phyloP scores from a whole-genome alignment of 2,329 filamentous ascomycete genomes.

The Diaporthe vexans region DNA sequence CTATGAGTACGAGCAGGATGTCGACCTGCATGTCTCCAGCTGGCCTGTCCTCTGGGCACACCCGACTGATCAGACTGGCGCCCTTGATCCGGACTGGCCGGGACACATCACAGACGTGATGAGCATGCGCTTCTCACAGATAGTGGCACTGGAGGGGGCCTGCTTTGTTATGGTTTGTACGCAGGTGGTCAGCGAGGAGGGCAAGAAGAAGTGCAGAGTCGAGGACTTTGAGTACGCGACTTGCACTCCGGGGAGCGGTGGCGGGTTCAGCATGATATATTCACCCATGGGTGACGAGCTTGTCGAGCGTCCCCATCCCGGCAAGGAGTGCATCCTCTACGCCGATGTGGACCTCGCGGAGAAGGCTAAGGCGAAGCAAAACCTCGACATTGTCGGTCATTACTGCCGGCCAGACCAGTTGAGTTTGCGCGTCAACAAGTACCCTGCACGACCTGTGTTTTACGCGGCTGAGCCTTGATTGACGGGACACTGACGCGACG shows the following conservation, averaged over 20 bases:
- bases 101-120: constrained; percentile 44
- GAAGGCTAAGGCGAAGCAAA: constrained; percentile 55
- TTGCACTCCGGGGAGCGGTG: constrained; percentile 57
- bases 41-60: constrained; percentile 46
- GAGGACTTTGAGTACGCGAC: constrained; percentile 5
- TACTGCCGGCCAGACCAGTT: constrained; percentile 58
- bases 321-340: constrained; percentile 63
- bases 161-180: constrained; percentile 46
- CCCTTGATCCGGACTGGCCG: constrained; percentile 39
- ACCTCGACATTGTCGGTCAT: constrained; percentile 56
- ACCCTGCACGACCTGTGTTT: constrained; percentile 43
- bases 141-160: constrained; percentile 46
- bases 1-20: constrained; percentile 46
- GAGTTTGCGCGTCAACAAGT: constrained; percentile 53
- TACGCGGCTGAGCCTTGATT: constrained; percentile 3
- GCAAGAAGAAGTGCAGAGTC: constrained; percentile 21
- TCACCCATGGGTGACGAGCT: constrained; percentile 62
- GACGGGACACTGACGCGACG: too few relatives aligned
- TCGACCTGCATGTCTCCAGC: constrained; percentile 47
- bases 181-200: constrained; percentile 46
- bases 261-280: constrained; percentile 64
- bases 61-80: constrained; percentile 38
- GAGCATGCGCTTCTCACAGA: constrained; percentile 43
- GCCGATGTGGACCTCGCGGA: constrained; percentile 64
- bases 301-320: constrained; percentile 49